Evolutionary conservation across 495 filamentous ascomycete genomes (phyloP).

Genomic region (Halenospora varia): DNA sequence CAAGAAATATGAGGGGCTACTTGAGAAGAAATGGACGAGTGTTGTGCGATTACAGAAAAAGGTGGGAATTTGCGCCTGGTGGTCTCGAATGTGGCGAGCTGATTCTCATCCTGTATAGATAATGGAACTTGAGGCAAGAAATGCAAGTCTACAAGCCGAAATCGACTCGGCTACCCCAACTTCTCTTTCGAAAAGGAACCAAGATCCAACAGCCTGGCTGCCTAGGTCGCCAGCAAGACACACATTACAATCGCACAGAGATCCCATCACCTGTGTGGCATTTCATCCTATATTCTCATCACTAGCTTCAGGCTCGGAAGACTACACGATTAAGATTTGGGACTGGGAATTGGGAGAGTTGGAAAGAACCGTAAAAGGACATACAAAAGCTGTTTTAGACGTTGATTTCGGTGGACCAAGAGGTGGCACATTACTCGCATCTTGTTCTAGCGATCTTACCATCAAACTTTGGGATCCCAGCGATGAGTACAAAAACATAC

Average conservation of each 20-base stretch:
- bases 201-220: constrained; percentile 85
- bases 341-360: constrained; percentile 96
- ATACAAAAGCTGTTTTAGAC: constrained; percentile 85
- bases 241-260: constrained; percentile 79
- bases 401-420: constrained; percentile 90
- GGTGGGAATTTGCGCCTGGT: constrained; percentile 39
- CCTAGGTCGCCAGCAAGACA: constrained; percentile 76
- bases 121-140: constrained; percentile 84
- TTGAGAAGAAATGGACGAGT: constrained; percentile 97
- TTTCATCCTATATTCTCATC: constrained; percentile 95
- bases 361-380: constrained; percentile 87
- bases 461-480: constrained; percentile 96
- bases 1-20: constrained; percentile 84
- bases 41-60: constrained; percentile 89
- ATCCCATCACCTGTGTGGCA: constrained; percentile 79
- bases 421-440: constrained; percentile 81
- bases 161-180: constrained; percentile 83
- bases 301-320: constrained; percentile 87
- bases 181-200: constrained; percentile 69
- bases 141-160: constrained; percentile 68
- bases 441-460: constrained; percentile 84
- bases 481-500: constrained; percentile 93
- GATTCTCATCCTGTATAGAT: constrained; percentile 52
- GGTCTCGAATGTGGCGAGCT: constrained; percentile 11
- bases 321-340: constrained; percentile 91